These are phyloP conservation scores for Leishmania arabica DNA, from an alignment of 208 protist species.

Conservation along the genomic window DNA sequence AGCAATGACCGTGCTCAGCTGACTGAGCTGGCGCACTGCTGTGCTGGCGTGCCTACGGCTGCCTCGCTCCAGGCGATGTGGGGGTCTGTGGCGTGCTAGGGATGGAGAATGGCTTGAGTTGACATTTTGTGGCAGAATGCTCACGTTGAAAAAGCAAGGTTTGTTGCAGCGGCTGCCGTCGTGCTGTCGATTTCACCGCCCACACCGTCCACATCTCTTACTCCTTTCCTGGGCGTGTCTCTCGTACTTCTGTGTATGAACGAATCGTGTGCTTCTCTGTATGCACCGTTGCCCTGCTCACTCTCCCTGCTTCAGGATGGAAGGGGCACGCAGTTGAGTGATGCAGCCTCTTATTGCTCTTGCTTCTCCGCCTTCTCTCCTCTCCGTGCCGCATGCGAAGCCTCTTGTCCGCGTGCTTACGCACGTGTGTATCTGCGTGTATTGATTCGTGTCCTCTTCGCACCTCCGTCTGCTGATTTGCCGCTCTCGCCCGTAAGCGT, in stretches of 20 bases:
- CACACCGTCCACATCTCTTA: neutral
- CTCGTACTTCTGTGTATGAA: neutral
- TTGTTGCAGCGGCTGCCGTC: neutral
- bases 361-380: neutral
- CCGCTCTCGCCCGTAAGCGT: neutral
- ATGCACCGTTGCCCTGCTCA: neutral
- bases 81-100: no score
- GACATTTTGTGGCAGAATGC: neutral
- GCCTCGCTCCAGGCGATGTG: neutral
- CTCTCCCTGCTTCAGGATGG: neutral
- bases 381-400: no score
- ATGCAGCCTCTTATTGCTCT: neutral
- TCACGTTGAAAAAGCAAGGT: neutral
- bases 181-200: neutral
- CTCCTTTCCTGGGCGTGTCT: neutral
- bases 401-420: neutral
- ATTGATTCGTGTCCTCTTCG: neutral
- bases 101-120: neutral
- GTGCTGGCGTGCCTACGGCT: neutral
- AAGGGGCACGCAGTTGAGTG: neutral
- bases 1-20: neutral
- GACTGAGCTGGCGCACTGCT: neutral
- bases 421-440: neutral
- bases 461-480: neutral
- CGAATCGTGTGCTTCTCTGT: neutral